Percentiles rank a stretch among this genome's conserved stretches.
Evolutionary conservation across 176 grass and related monocot species (phyloP).

Genomic region (Panicum miliaceum): DNA sequence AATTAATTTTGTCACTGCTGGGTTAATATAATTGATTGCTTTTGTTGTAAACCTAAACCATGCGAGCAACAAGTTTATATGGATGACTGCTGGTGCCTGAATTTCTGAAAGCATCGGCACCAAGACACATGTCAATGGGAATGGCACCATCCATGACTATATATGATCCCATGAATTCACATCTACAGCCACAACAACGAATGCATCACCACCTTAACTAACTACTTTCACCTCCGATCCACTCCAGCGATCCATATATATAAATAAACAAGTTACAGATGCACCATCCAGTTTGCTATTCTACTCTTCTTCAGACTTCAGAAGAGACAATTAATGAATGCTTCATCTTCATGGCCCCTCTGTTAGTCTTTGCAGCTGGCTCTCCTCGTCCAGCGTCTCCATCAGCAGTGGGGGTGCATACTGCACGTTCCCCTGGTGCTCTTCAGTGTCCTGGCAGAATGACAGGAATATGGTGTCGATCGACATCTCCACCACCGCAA

Average conservation of each 20-base stretch:
- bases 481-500: constrained; percentile 80
- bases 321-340: not conserved
- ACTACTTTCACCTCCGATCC: not conserved
- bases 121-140: not conserved
- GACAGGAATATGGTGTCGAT: constrained; percentile 89
- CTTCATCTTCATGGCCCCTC: constrained; percentile 57
- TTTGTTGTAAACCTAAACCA: constrained; percentile 7
- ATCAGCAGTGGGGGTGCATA: constrained; percentile 85
- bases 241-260: not conserved
- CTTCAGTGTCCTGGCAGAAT: constrained; percentile 94
- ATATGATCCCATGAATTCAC: not conserved
- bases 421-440: constrained; percentile 79
- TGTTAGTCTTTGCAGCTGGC: constrained; percentile 74
- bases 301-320: not conserved
- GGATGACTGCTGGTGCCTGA: not conserved
- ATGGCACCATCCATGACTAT: not conserved
- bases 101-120: not conserved
- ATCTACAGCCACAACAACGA: not conserved
- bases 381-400: constrained; percentile 77
- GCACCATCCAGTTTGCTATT: not conserved
- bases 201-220: not conserved
- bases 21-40: not conserved
- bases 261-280: not conserved
- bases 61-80: not conserved
- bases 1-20: not conserved